These are phyloP conservation scores for Herpetomonas tarakana DNA, from an alignment of 208 protist species.

Conservation along the genomic window DNA sequence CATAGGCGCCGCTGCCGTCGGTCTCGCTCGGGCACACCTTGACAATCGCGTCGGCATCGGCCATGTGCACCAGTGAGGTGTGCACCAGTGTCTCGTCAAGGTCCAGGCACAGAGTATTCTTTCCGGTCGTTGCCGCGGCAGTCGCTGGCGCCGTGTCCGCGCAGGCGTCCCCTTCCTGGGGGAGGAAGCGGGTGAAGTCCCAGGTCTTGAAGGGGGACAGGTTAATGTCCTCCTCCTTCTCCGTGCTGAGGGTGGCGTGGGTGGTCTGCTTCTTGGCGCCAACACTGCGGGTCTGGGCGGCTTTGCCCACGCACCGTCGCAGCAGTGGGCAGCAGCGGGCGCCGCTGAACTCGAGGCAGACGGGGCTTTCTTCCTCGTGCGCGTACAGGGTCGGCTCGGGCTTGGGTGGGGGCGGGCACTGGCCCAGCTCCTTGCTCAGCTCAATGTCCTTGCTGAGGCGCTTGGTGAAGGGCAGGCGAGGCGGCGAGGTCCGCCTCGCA, in stretches of 20 bases:
- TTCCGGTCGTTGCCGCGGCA: not conserved
- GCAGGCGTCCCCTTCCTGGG: not conserved
- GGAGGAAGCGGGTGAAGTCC: slow-evolving; percentile 32
- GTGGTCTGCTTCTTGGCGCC: not conserved
- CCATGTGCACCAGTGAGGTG: slow-evolving; percentile 32
- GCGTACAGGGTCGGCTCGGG: slow-evolving; percentile 1
- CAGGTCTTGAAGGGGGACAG: slow-evolving; percentile 36
- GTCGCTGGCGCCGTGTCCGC: not conserved
- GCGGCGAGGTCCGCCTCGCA: too few species aligned
- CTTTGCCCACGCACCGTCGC: not conserved
- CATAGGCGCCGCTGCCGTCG: slow-evolving; percentile 10
- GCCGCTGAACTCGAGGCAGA: slow-evolving; percentile 1
- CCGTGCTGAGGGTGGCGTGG: not conserved
- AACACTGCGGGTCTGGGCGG: not conserved
- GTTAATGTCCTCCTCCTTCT: slow-evolving; percentile 15
- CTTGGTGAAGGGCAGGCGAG: not conserved
- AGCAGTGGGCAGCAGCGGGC: slow-evolving; percentile 7
- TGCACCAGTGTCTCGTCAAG: slow-evolving; percentile 55
- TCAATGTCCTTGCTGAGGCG: slow-evolving; percentile 1
- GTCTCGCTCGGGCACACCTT: slow-evolving; percentile 6
- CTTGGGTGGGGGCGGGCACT: too few species aligned
- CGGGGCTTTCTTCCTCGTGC: slow-evolving; percentile 9
- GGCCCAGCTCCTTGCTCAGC: not conserved
- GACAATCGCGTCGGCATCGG: slow-evolving; percentile 28
- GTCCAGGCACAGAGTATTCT: slow-evolving; percentile 42